phyloP scores from a whole-genome alignment of 1,139 yeast species.

The Entelexis paramagnoliae region DNA sequence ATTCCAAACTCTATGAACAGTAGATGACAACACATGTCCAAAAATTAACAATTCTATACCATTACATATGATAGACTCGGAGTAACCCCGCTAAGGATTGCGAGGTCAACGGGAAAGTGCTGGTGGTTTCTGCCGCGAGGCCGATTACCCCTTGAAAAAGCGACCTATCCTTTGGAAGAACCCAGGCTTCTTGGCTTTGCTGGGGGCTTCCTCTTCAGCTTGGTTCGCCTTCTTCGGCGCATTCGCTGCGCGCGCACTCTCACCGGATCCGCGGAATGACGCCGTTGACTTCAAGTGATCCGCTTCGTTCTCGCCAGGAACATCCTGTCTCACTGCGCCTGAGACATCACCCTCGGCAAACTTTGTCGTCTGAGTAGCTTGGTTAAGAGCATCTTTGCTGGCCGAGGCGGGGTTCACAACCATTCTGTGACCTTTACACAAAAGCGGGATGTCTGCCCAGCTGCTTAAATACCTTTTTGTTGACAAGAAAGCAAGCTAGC shows the following conservation, averaged over 20 bases:
- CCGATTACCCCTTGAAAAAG: neutral
- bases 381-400: neutral
- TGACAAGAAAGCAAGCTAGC: neutral
- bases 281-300: neutral
- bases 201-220: neutral
- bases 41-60: too few relatives aligned
- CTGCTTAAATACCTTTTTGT: neutral
- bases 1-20: too few relatives aligned
- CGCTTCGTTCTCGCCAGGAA: neutral
- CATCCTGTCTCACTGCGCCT: slow-evolving; percentile 1
- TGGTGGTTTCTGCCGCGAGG: too few relatives aligned
- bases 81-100: too few relatives aligned
- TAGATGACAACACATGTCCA: too few relatives aligned
- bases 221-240: neutral
- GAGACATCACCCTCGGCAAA: slow-evolving; percentile 4
- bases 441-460: too few relatives aligned
- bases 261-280: neutral
- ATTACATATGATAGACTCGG: too few relatives aligned
- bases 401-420: neutral
- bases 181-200: neutral
- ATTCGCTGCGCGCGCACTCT: neutral
- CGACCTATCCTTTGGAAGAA: neutral
- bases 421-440: neutral
- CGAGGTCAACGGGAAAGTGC: too few relatives aligned
- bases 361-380: neutral